Evolutionary conservation across 1,284 basidiomycete species (phyloP), one percentile per base, ranked within the genome.

Genomic region (Rhodotorula sp.): DNA sequence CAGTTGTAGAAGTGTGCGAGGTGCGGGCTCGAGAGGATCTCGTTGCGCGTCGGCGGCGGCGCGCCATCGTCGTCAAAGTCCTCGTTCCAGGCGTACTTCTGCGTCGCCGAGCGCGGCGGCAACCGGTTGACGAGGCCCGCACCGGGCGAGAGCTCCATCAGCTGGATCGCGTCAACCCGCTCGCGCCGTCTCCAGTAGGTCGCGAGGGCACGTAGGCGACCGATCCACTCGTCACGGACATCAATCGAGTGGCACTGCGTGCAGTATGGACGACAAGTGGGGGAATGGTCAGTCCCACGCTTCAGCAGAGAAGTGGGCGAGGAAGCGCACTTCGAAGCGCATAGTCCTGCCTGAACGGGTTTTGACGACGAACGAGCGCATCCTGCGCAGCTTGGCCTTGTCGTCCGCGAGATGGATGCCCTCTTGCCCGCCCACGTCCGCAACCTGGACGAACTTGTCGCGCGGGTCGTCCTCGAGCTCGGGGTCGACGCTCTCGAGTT

Each of bases 101-200:
- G 25, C 29, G 34, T 66, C 51, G 27, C 22, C 51, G n/a, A 37
- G 46, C 62, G 62, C 29, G 66, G 48, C 22, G 48, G 65, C 21
- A 63, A 6, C 0, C 44, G 29, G 56, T 61, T 64, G 62, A 70
- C 68, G 36, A 70, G 61, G 41, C 37, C 50, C 44, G 27, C 58
- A 19, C 57, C 36, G 22, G 48, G 59, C 10, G 69, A 61, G 39
- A 77, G 61, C 27, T 71, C 67, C 71, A 78, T 75, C 22, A 72
- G 73, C 39, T 74, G 71, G 41, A 62, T 57, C 1, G 77, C 77
- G 63, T 77, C 76, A 46, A 69, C 67, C 27, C 70, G 66, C 54
- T 76, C 72, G 32, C 77, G 73, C 22, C 66, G 69, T 5, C 64
- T 68, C 77, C 77, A 78, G 58, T 76, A 78, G 0, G 63, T 66